Evolutionary conservation across 2,329 filamentous ascomycete genomes (phyloP).

Genomic region (Sporothrix variecibatus): DNA sequence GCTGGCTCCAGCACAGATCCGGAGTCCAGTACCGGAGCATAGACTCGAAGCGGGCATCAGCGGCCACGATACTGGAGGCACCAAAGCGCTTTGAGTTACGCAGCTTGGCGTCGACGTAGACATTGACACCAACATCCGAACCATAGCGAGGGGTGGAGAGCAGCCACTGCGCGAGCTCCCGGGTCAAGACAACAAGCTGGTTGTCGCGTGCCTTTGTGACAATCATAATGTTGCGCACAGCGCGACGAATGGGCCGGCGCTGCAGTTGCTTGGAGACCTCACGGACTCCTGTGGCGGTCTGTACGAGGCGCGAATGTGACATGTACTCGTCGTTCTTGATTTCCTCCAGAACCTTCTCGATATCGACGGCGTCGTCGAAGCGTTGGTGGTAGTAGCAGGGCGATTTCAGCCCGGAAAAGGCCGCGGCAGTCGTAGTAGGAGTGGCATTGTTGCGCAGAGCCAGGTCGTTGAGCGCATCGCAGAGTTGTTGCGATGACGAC

Average conservation of each 20-base stretch:
- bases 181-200: constrained; percentile 82
- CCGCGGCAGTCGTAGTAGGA: constrained; percentile 42
- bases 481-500: constrained; percentile 61
- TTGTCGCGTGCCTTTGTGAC: constrained; percentile 98
- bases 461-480: constrained; percentile 59
- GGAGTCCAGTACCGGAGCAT: constrained; percentile 97
- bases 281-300: constrained; percentile 91
- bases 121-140: constrained; percentile 86
- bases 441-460: constrained; percentile 45
- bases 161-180: constrained; percentile 85
- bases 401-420: constrained; percentile 74
- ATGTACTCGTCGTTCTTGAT: constrained; percentile 86
- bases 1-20: constrained; percentile 89
- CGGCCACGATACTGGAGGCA: constrained; percentile 67
- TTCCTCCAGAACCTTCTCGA: constrained; percentile 92
- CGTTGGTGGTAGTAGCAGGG: constrained; percentile 98
- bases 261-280: constrained; percentile 96
- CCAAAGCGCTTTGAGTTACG: constrained; percentile 86
- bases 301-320: constrained; percentile 90
- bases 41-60: constrained; percentile 72
- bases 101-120: constrained; percentile 97
- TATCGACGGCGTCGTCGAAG: constrained; percentile 94
- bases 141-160: constrained; percentile 87
- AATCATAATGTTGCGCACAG: constrained; percentile 95
- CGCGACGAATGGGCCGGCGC: constrained; percentile 85